Evolutionary conservation across 306 rosid species (phyloP).

Genomic region (Mimosa bimucronata): DNA sequence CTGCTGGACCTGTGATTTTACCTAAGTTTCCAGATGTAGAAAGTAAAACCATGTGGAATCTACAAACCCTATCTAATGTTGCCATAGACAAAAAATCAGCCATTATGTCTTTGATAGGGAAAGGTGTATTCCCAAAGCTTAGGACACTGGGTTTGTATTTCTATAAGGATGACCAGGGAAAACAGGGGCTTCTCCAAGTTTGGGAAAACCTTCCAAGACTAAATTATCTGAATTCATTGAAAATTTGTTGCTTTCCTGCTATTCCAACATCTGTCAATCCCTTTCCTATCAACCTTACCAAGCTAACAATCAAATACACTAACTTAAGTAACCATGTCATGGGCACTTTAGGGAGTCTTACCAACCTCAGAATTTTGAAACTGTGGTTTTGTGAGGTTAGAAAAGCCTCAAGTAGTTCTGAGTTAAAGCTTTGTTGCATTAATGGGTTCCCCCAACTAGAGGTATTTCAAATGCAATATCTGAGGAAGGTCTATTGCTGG

Average conservation of each 20-base stretch:
- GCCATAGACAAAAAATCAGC: background rate
- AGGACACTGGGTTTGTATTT: background rate
- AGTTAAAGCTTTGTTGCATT: background rate
- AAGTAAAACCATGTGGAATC: background rate
- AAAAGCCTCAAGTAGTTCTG: background rate
- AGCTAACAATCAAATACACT: background rate
- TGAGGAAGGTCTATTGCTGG: background rate
- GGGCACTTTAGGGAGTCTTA: background rate
- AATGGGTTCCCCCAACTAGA: background rate
- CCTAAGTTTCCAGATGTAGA: background rate
- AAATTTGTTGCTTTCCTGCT: background rate
- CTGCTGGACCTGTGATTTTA: background rate
- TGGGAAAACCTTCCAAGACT: background rate
- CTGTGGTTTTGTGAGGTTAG: fast-evolving
- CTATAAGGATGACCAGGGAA: background rate
- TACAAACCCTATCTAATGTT: background rate
- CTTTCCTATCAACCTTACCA: background rate
- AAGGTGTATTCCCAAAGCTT: background rate
- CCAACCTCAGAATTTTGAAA: conserved; percentile 4
- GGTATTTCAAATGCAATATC: background rate
- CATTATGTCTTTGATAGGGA: background rate
- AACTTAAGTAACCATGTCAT: background rate
- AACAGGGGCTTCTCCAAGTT: background rate
- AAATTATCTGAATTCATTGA: background rate
- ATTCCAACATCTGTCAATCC: background rate